These are phyloP conservation scores for Chenopodium formosanum DNA, from an alignment of 148 eudicot species.

Conservation along the genomic window DNA sequence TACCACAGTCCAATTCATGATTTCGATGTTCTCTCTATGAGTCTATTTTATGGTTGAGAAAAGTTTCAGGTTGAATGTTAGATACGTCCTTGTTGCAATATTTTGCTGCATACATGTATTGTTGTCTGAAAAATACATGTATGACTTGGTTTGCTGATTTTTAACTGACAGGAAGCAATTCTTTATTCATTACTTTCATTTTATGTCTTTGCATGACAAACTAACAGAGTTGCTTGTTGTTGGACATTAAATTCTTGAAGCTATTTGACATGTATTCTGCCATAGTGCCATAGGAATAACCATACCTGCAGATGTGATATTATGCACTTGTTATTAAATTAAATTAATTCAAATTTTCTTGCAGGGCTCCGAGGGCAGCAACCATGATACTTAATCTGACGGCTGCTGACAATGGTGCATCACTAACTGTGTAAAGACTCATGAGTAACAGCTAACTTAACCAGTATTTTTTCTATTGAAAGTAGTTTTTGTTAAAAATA, in stretches of 20 bases:
- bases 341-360: background rate
- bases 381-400: constrained; percentile 87
- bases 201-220: background rate
- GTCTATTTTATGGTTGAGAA: background rate
- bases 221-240: background rate
- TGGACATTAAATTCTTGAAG: background rate
- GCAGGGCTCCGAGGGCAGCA: constrained; percentile 98
- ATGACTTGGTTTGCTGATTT: background rate
- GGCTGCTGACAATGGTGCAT: constrained; percentile 83
- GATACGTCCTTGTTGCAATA: background rate
- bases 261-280: too few species aligned
- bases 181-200: background rate
- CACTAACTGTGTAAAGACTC: constrained; percentile 56
- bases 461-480: too few species aligned
- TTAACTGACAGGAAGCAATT: background rate
- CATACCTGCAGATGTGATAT: too few species aligned
- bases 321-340: background rate
- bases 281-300: too few species aligned
- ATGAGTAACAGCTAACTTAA: constrained; percentile 7
- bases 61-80: background rate
- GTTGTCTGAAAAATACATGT: background rate
- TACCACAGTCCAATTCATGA: background rate
- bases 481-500: background rate
- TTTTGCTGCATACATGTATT: background rate
- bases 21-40: background rate